These are phyloP conservation scores for Pseudogymnoascus sp. DNA, from an alignment of 2,329 filamentous ascomycete genomes.

Conservation along the genomic window DNA sequence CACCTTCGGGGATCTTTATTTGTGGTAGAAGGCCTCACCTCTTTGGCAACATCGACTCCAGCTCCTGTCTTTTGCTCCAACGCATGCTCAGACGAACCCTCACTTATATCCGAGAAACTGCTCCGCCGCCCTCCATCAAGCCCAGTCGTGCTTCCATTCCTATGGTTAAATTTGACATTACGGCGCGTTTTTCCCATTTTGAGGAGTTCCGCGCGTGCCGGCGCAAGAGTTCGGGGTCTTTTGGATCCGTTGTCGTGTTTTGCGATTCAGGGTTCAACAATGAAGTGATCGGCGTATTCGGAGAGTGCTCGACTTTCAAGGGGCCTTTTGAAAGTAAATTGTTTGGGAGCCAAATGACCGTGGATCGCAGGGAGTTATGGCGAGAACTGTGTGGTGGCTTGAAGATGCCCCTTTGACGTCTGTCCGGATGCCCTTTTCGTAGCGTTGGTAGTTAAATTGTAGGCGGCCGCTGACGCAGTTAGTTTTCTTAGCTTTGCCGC, in stretches of 20 bases:
- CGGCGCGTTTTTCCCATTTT: slow-evolving; percentile 41
- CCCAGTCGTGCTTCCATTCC: slow-evolving; percentile 24
- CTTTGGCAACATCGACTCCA: slow-evolving; percentile 33
- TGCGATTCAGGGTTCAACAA: slow-evolving; percentile 5
- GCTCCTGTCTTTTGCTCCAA: slow-evolving; percentile 21
- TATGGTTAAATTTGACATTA: slow-evolving; percentile 45
- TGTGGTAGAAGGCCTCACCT: slow-evolving; percentile 26
- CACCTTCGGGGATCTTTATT: background rate
- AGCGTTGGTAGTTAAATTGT: slow-evolving; percentile 5
- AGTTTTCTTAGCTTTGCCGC: slow-evolving; percentile 10
- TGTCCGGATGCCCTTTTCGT: slow-evolving; percentile 2
- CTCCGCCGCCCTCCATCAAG: slow-evolving; percentile 43
- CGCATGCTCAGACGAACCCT: slow-evolving; percentile 41
- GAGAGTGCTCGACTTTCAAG: background rate
- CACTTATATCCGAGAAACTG: slow-evolving; percentile 66
- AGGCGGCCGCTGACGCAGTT: slow-evolving; percentile 7
- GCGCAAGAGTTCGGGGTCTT: slow-evolving; percentile 12
- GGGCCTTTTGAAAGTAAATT: background rate
- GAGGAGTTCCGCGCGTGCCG: slow-evolving; percentile 6
- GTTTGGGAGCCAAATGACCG: background rate
- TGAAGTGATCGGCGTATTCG: background rate
- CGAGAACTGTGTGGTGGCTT: background rate
- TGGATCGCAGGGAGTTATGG: background rate
- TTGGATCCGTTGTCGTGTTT: background rate
- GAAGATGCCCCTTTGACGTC: slow-evolving; percentile 7